Evolutionary conservation across 1,139 yeast species (phyloP).

Genomic region (Dujonia santamariae): DNA sequence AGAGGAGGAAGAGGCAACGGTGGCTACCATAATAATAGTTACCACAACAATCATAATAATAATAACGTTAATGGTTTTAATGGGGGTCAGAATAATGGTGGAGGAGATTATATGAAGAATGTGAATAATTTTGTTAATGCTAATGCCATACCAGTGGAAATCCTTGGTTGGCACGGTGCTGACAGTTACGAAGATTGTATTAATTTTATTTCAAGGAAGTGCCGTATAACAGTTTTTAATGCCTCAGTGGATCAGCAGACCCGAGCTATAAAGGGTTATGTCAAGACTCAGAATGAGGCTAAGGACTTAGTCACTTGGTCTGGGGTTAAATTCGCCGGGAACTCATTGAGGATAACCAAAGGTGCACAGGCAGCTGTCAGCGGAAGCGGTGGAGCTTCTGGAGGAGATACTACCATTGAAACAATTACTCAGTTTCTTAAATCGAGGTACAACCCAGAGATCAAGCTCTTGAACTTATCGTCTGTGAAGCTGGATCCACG

Average conservation of each 20-base stretch:
- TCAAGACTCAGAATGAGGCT: conserved; percentile 54
- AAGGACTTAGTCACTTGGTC: conserved; percentile 56
- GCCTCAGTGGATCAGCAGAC: conserved; percentile 36
- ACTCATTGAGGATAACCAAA: conserved; percentile 53
- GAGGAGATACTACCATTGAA: conserved; percentile 47
- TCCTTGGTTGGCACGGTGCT: conserved; percentile 83
- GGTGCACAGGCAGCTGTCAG: conserved; percentile 18
- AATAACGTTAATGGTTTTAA: conserved; percentile 15
- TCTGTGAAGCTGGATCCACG: conserved; percentile 64
- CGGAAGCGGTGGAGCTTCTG: conserved; percentile 17
- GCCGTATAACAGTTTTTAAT: conserved; percentile 54
- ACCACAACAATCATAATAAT: conserved; percentile 13
- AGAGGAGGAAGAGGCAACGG: conserved; percentile 50
- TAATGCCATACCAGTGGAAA: conserved; percentile 51
- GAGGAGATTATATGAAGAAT: conserved; percentile 2
- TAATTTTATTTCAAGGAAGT: conserved; percentile 65
- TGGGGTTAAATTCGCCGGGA: conserved; percentile 83
- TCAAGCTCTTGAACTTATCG: conserved; percentile 70
- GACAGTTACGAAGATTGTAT: conserved; percentile 59
- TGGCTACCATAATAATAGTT: conserved; percentile 19
- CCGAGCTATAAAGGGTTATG: conserved; percentile 58
- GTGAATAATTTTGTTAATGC: conserved; percentile 31
- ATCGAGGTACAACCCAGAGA: conserved; percentile 62
- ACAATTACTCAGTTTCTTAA: conserved; percentile 59
- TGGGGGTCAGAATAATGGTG: conserved; percentile 15